Evolutionary conservation across 768 basidiomycete genomes (phyloP), one percentile per base, ranked within the genome.

Genomic region (Filobasidium floriforme): DNA sequence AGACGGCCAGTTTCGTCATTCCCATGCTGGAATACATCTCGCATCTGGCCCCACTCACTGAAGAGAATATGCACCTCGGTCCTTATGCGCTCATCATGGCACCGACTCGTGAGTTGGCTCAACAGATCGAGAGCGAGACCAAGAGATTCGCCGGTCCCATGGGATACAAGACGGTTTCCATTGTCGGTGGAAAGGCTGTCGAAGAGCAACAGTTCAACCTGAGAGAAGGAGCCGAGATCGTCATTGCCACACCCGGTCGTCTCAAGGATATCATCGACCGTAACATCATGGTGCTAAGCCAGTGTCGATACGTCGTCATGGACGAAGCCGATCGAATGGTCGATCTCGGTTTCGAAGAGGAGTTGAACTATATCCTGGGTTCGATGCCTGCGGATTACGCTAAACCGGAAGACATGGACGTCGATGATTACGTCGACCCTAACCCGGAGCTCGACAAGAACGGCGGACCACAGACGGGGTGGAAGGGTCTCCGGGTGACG

Each of bases 311-410:
- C 75, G 88, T 99, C 66, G 94, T 99, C 71, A 96, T 99, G 96
- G 96, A 99, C 77, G 96, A 99, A 82, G 96, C 96, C 18, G 96
- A 99, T 78, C 86, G 96, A 61, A 98, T 99, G 96, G 93, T 99
- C 68, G 87, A 93, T 74, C 86, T 98, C 37, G 96, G 96, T 18
- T 99, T 99, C 76, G 96, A 99, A 79, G 85, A 84, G 18, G 93
- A 96, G 76, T 80, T 99, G 55, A 91, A 89, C 28, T 96, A 90
- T 78, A 98, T 99, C 73, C 81, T 99, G 68, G 94, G 98, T 79
- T 85, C 90, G 66, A 83, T 98, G 67, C 96, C 94, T 15, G 82
- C 84, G 2, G 90, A 89, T 65, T 85, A 89, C 59, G 87, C 96
- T 84, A 86, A 89, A 71, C 92, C 92, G 6, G 92, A 92, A 69